phyloP scores from a whole-genome alignment of 371 early-diverging fungal species.

The Homolaphlyctis polyrhiza region DNA sequence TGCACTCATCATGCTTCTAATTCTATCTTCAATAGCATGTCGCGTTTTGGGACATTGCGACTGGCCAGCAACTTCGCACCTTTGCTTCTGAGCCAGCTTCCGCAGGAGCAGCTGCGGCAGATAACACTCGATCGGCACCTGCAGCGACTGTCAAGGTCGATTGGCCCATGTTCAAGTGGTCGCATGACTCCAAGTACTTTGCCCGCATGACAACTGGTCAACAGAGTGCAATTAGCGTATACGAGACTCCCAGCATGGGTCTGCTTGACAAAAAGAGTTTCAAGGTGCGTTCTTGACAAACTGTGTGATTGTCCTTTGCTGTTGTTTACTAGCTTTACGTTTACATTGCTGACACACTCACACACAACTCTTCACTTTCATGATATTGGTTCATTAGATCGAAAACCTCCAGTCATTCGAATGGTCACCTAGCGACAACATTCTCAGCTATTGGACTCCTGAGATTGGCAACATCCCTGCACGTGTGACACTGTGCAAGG shows the following conservation, averaged over 20 bases:
- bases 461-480: slow-evolving; percentile 94
- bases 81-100: slow-evolving; percentile 57
- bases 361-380: too few species aligned
- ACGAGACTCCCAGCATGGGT: slow-evolving; percentile 89
- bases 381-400: too few species aligned
- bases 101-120: slow-evolving; percentile 11
- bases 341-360: too few species aligned
- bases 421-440: slow-evolving; percentile 78
- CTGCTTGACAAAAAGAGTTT: slow-evolving; percentile 90
- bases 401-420: slow-evolving; percentile 85
- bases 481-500: slow-evolving; percentile 79
- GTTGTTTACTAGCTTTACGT: too few species aligned
- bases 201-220: slow-evolving; percentile 81
- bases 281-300: slow-evolving; percentile 45
- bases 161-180: slow-evolving; percentile 98
- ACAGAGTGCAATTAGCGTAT: slow-evolving; percentile 67
- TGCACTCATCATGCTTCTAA: not conserved
- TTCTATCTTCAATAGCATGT: slow-evolving; percentile 20
- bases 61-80: slow-evolving; percentile 80
- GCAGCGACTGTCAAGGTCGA: slow-evolving; percentile 49
- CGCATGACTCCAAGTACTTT: slow-evolving; percentile 87
- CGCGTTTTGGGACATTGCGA: slow-evolving; percentile 85
- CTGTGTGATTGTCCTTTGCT: too few species aligned
- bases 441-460: slow-evolving; percentile 93
- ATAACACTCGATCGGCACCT: slow-evolving; percentile 5